These are phyloP conservation scores for Alternaria angustiovoidea DNA, from an alignment of 2,329 filamentous ascomycete species.

Conservation along the genomic window DNA sequence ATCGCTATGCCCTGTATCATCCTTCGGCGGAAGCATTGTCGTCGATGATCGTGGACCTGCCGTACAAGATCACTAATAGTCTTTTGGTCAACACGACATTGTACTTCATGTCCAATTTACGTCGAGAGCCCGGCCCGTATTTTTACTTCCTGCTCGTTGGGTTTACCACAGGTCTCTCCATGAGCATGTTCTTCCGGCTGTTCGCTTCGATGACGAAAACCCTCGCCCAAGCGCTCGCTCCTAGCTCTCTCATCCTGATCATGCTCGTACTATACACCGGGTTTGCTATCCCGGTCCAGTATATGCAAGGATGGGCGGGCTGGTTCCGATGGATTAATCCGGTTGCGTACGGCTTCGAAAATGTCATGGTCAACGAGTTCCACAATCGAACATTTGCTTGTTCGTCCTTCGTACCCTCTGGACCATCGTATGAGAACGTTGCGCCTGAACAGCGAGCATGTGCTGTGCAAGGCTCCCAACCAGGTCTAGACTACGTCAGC, in stretches of 20 bases:
- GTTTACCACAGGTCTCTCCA: constrained; percentile 67
- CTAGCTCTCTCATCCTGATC: constrained; percentile 64
- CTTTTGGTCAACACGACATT: constrained; percentile 52
- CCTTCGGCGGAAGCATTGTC: constrained; percentile 78
- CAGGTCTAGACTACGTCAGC: constrained; percentile 44
- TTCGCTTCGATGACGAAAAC: constrained; percentile 77
- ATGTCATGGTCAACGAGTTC: constrained; percentile 77
- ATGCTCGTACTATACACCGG: constrained; percentile 70
- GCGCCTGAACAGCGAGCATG: constrained; percentile 44
- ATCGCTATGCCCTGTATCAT: constrained; percentile 83
- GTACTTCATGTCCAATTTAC: constrained; percentile 57
- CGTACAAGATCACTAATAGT: constrained; percentile 53
- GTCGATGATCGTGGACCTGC: constrained; percentile 54
- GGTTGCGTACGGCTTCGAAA: constrained; percentile 78
- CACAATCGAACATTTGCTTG: constrained; percentile 33
- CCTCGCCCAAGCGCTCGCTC: constrained; percentile 62
- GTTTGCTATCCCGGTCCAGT: constrained; percentile 69
- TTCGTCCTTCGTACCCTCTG: constrained; percentile 49
- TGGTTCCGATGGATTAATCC: constrained; percentile 74
- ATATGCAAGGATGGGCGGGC: constrained; percentile 58
- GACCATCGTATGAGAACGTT: constrained; percentile 45
- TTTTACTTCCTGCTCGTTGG: constrained; percentile 78
- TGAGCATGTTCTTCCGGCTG: constrained; percentile 83
- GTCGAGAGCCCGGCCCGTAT: constrained; percentile 70
- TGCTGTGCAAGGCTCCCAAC: constrained; percentile 44